Percentiles rank a stretch among this genome's conserved stretches.
phyloP scores from a whole-genome alignment of 371 early-diverging fungal genomes.

The Saksenaea vasiformis region DNA sequence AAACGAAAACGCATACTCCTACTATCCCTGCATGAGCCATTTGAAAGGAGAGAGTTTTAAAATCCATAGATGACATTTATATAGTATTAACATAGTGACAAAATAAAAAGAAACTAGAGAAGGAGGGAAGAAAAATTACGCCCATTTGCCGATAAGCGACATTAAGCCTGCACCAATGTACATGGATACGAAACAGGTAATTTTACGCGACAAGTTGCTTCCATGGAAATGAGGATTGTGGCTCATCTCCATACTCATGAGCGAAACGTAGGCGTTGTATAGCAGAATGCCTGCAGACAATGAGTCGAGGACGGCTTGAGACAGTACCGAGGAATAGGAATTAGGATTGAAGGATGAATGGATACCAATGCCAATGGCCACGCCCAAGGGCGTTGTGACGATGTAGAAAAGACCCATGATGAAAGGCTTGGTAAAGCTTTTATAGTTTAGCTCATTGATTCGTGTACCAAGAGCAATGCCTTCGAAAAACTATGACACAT shows the following conservation, averaged over 20 bases:
- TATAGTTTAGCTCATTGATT: constrained; percentile 44
- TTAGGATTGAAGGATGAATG: constrained; percentile 50
- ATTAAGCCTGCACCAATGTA: constrained; percentile 66
- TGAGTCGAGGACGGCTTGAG: constrained; percentile 51
- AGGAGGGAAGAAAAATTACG: constrained; percentile 27
- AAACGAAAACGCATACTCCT: no score
- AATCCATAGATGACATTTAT: neutral
- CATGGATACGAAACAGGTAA: constrained; percentile 24
- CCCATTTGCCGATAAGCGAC: constrained; percentile 74
- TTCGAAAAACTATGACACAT: constrained; percentile 47
- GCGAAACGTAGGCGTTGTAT: constrained; percentile 47
- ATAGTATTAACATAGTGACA: neutral
- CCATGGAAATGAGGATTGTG: constrained; percentile 20
- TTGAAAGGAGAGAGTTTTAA: no score
- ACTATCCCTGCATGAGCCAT: no score
- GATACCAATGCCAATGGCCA: constrained; percentile 60
- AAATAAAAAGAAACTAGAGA: neutral
- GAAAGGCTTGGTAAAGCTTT: constrained; percentile 19
- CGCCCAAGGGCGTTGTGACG: constrained; percentile 65
- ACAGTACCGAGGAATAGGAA: constrained; percentile 36
- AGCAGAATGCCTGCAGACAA: constrained; percentile 54
- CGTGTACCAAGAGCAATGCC: constrained; percentile 57
- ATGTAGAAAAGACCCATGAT: constrained; percentile 52
- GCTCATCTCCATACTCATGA: constrained; percentile 36
- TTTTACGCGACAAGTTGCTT: constrained; percentile 7